Base-by-base conservation (phyloP, 2,329 filamentous ascomycete genomes). In the Ophiostoma populinum region DNA sequence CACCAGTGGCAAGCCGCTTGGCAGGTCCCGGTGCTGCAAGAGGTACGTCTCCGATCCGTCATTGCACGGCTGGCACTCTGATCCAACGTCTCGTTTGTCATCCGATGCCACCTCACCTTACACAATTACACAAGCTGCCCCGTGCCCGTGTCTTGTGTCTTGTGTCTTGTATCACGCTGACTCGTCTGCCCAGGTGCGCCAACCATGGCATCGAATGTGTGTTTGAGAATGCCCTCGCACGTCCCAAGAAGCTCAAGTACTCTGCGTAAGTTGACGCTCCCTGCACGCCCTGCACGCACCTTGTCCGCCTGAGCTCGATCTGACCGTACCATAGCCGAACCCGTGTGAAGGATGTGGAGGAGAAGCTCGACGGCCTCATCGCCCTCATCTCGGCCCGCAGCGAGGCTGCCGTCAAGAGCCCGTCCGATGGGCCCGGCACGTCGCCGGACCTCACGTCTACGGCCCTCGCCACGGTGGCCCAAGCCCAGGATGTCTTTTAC, bases 371-470 rank as follows among this genome's bases (percentile, higher is more conserved):
- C 16, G 43, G 43, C 12, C 35, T 47, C 30, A 44, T 46, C 24
- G 45, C 45, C 59, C 57, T 20, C 45, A 49, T 39, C 49, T 51
- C 39, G 46, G 45, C 34, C 9, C 22, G 37, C 15, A 43, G 45
- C 16, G 44, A 43, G n/a, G 32, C 41, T 4, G 44, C 43, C 6
- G 22, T 13, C 7, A 21, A 17, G 31, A 40, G 37, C 33, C 43
- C 32, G 28, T 30, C 39, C 27, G 38, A 31, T 37, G 42, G 36
- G 13, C 44, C 44, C 22, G 47, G 46, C 21, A 42, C 42, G 15
- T 42, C 28, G 3, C 4, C 24, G 1, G 21, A 6, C 7, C 24
- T 24, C 5, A 22, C 32, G 7, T n/a, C 21, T 7, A 22, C 32
- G 24, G 24, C n/a, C 32, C 26, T 8, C 13, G 2, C 19, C 31